Base-by-base conservation (phyloP, 2,329 filamentous ascomycete species). In the Fusarium sp. region DNA sequence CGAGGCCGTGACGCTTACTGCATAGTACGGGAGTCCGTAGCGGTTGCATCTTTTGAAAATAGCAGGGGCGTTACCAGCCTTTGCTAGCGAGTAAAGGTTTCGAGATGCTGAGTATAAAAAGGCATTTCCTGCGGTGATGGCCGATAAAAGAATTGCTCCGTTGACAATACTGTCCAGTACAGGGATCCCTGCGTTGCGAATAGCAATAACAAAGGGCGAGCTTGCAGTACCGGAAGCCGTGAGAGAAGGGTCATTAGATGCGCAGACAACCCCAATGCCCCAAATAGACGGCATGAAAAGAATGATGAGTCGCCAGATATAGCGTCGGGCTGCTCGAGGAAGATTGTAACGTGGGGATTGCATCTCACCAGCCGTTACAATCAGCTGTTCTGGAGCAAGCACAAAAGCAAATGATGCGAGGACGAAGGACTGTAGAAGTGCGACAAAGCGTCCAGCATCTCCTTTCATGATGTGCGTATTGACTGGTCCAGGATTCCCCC, bases 241-340 rank as follows among this genome's bases (percentile, higher is more conserved):
- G 8, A 34, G 32, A 34, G 32, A 34, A 34, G 32, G 32, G 11
- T 57, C 50, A 4, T 51, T 57, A 14, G 50, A 63, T 0, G 50
- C 44, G 18, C 55, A 59, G n/a, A 64, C 58, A 20, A 57, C n/a
- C 15, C 58, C 59, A 3, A 64, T 43, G 29, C 50, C 34, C 50
- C 62, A 63, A 8, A 64, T 56, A 15, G 58, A 64, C 25, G 16
- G 34, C 16, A 11, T 63, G 44, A 64, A 64, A 18, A 63, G 44
- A 5, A 15, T 38, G 10, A 64, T 63, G 0, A 50, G 44, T 18
- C 27, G 29, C 5, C 62, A 51, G 29, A 64, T 49, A 8, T 34
- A 34, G 15, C 51, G 57, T 18, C 8, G 8, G 8, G 57, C 57
- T 30, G 57, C 57, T 52, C 44, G 34, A 8, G 57, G 57, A 8